Evolutionary conservation across 129 eudicot species (phyloP), one percentile per base, ranked within the genome.

Genomic region (Centaurea solstitialis): DNA sequence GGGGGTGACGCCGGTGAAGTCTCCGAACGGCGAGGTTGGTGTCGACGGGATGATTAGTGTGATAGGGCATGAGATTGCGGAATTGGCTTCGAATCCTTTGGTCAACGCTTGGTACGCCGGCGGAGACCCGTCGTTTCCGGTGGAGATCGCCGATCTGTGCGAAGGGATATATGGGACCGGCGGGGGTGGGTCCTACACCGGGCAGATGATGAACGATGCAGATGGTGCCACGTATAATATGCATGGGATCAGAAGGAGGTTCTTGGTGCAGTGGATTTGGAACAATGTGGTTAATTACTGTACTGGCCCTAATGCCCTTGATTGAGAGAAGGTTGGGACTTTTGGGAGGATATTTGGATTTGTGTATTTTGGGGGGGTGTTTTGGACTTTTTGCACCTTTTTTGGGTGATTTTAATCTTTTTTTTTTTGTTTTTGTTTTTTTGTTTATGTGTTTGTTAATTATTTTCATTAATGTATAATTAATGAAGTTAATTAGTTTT

Each of bases 141-240:
- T 93, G 43, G 98, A 93, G 76, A 91, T 93, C 13, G 98, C 94
- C 18, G 98, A 93, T 85, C 84, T 93, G 15, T 93, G 98, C 26
- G 97, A 91, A 86, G 98, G 98, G 9, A 93, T 93, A 39, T 93
- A 91, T 53, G 98, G 98, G 15, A 93, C 97, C 0, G 97, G 97
- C 0, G 97, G 98, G 0, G 98, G 98, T n/a, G 98, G 98, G 82
- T 93, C 98, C 23, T 93, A 93, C 80, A 89, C 98, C 0, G 98
- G 98, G 45, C 98, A 93, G 84, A 91, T 91, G 97, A 67, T 91
- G 87, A 91, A 88, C 86, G 97, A 86, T 66, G 59, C 5, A 45
- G 98, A 91, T 85, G 98, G 98, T 39, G 98, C 97, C 85, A 93
- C 94, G 88, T 93, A 91, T 80, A 93, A 93, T 68, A 88, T 93